A percentile compares a stretch with the other conserved stretches of the same genome.
Evolutionary conservation across 140 eudicot genomes (phyloP).

Genomic region (Bidens hawaiensis): DNA sequence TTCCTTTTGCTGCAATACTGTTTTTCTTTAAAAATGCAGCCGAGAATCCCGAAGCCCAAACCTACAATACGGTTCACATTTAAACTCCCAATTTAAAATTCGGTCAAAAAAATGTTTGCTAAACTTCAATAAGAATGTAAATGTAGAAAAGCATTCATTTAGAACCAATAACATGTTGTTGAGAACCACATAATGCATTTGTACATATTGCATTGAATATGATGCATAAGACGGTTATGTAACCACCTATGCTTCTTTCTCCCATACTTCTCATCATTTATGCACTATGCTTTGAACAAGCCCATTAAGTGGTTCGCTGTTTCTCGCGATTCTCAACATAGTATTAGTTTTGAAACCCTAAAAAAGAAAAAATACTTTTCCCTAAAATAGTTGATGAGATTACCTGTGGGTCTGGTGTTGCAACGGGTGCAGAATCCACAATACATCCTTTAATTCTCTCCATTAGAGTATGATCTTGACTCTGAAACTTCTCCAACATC

Average conservation of each 20-base stretch:
- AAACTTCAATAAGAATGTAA: not conserved
- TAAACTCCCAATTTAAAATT: not conserved
- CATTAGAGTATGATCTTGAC: slow-evolving; percentile 40
- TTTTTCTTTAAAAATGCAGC: slow-evolving; percentile 75
- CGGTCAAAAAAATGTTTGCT: not conserved
- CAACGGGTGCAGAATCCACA: slow-evolving; percentile 95
- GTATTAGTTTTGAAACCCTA: too few species aligned
- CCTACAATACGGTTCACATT: slow-evolving; percentile 34
- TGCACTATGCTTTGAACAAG: too few species aligned
- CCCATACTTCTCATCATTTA: too few species aligned
- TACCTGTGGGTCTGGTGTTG: slow-evolving; percentile 91
- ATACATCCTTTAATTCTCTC: slow-evolving; percentile 77
- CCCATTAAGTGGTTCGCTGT: too few species aligned
- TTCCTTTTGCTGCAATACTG: slow-evolving; percentile 69
- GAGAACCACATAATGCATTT: too few species aligned
- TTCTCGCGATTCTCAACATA: too few species aligned
- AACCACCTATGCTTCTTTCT: too few species aligned
- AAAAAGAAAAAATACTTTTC: not conserved
- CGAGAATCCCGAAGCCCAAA: slow-evolving; percentile 98
- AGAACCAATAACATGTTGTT: too few species aligned
- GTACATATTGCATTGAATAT: too few species aligned
- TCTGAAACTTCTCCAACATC: slow-evolving; percentile 75
- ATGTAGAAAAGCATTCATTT: too few species aligned
- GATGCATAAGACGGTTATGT: too few species aligned
- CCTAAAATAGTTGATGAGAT: not conserved